Percentiles rank a stretch among this genome's conserved stretches.
Evolutionary conservation across 257 asterid genomes (phyloP).

Genomic region (Solanum ossicruentum): DNA sequence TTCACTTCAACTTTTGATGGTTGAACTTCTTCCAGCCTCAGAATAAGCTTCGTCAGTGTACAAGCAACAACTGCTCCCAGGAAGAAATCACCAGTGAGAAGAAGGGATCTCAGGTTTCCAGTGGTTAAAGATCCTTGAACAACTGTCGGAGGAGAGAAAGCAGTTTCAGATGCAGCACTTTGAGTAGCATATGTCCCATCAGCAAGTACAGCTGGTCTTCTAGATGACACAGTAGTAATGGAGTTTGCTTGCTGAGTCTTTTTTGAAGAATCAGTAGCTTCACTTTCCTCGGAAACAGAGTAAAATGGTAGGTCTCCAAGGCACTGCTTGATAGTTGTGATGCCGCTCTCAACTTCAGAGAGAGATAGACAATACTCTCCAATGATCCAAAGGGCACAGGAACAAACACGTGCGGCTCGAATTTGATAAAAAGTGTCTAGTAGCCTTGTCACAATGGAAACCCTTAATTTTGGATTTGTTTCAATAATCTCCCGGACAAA

Average conservation of each 20-base stretch:
- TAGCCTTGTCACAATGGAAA: constrained; percentile 74
- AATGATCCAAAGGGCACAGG: constrained; percentile 93
- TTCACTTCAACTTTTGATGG: constrained; percentile 65
- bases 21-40: constrained; percentile 89
- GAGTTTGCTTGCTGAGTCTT: constrained; percentile 62
- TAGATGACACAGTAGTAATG: constrained; percentile 72
- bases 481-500: constrained; percentile 91
- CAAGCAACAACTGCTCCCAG: constrained; percentile 86
- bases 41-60: constrained; percentile 71
- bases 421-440: constrained; percentile 90
- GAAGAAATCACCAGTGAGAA: constrained; percentile 85
- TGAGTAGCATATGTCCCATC: constrained; percentile 98
- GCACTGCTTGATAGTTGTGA: constrained; percentile 80
- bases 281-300: constrained; percentile 73
- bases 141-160: constrained; percentile 62
- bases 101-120: constrained; percentile 82
- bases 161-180: constrained; percentile 97
- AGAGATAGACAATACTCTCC: constrained; percentile 85
- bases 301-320: constrained; percentile 87
- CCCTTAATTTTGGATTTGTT: constrained; percentile 83
- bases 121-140: constrained; percentile 57
- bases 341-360: constrained; percentile 82
- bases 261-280: constrained; percentile 58
- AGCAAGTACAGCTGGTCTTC: constrained; percentile 89
- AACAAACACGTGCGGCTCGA: constrained; percentile 84